These are phyloP conservation scores for Pharus latifolius DNA, from an alignment of 176 grass and related monocot genomes.

Conservation along the genomic window DNA sequence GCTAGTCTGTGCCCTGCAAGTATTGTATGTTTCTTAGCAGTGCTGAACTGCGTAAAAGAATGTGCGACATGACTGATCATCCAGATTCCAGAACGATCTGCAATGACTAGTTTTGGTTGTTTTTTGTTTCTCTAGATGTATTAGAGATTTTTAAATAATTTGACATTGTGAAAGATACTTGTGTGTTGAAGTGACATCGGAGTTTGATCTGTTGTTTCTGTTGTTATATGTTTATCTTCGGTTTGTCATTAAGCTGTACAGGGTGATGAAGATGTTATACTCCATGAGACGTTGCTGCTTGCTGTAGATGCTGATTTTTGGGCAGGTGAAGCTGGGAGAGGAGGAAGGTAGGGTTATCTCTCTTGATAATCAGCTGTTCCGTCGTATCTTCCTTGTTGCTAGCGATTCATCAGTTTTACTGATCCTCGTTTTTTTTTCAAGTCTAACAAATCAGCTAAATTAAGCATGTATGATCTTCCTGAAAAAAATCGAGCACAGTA, in stretches of 20 bases:
- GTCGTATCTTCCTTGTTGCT: too few species aligned
- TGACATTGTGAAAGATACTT: not conserved
- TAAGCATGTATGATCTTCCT: not conserved
- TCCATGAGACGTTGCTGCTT: too few species aligned
- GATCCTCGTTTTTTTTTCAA: too few species aligned
- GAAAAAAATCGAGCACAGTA: not conserved
- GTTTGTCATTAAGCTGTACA: not conserved
- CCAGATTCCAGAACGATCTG: not conserved
- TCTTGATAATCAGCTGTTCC: too few species aligned
- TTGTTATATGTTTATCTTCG: not conserved
- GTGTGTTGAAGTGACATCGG: not conserved
- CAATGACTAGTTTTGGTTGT: not conserved
- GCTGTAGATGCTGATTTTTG: too few species aligned
- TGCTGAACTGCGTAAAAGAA: not conserved
- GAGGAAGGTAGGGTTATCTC: too few species aligned
- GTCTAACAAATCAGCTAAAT: too few species aligned
- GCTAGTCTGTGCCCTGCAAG: not conserved
- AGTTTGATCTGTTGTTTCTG: not conserved
- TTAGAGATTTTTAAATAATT: slow-evolving; percentile 15
- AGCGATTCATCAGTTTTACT: too few species aligned
- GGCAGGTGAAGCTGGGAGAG: too few species aligned
- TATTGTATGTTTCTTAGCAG: not conserved
- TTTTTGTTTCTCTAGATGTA: not conserved
- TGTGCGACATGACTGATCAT: not conserved
- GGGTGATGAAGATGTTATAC: too few species aligned